Conservation (phyloP, 257 asterid species). For the Plectranthus barbatus region DNA sequence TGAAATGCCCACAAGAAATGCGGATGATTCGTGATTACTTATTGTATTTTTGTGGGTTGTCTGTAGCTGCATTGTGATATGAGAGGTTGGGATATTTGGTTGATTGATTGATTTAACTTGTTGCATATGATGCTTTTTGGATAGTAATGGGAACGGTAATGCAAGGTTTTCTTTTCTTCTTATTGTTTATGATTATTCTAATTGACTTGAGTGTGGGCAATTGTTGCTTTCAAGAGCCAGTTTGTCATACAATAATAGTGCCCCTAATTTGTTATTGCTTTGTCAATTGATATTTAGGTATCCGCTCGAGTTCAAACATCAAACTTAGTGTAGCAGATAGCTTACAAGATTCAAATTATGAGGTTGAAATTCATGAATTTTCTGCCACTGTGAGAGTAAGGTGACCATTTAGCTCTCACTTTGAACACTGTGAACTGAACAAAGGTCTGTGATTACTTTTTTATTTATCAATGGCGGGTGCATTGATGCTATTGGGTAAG, state of each 20-base stretch:
- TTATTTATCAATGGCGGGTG: constrained; percentile 39
- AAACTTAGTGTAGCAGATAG: not conserved
- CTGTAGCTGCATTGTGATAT: not conserved
- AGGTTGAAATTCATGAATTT: not conserved
- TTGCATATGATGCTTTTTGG: not conserved
- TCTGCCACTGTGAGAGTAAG: constrained; percentile 1
- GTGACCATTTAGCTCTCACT: constrained; percentile 3
- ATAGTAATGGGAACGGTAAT: no score
- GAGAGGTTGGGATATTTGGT: not conserved
- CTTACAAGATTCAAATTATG: not conserved
- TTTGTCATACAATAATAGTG: not conserved
- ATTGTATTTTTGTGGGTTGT: not conserved
- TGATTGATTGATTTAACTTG: not conserved
- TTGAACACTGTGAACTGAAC: not conserved
- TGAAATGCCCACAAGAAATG: constrained; percentile 22
- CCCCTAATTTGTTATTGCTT: not conserved
- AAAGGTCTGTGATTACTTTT: constrained; percentile 12
- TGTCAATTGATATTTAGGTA: not conserved
- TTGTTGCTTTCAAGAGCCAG: not conserved
- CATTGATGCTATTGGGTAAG: constrained; percentile 35
- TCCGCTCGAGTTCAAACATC: not conserved
- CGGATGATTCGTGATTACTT: not conserved
- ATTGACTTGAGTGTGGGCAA: not conserved
- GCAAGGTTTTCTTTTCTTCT: no score
- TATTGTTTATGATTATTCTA: not conserved